Evolutionary conservation across 352 stramenopile species (phyloP).

Genomic region (Pilasporangium apinafurcum): DNA sequence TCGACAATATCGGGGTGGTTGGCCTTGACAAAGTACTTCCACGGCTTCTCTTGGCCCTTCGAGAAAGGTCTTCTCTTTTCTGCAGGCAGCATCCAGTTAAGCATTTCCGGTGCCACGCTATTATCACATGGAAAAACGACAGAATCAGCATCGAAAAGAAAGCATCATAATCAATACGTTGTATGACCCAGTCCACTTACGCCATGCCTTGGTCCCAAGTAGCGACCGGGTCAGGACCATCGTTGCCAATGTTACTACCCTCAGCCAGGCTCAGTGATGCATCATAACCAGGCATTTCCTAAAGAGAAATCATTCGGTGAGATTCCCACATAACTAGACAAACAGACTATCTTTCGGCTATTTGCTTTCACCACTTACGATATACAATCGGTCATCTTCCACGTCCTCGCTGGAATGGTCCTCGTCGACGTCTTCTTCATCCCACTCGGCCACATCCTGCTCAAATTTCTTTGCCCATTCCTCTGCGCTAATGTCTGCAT

Average conservation of each 20-base stretch:
- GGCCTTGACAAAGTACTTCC: slow-evolving; percentile 73
- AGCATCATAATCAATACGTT: not conserved
- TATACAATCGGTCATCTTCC: slow-evolving; percentile 67
- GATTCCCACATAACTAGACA: not conserved
- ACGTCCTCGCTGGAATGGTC: slow-evolving; percentile 7
- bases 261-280: slow-evolving; percentile 49
- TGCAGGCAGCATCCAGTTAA: slow-evolving; percentile 76
- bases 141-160: not conserved
- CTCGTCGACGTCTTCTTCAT: slow-evolving; percentile 24
- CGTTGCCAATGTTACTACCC: slow-evolving; percentile 24
- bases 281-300: slow-evolving; percentile 71
- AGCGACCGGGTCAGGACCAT: slow-evolving; percentile 30
- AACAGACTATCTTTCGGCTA: not conserved
- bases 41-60: slow-evolving; percentile 58
- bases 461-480: slow-evolving; percentile 71
- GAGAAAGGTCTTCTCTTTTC: slow-evolving; percentile 53
- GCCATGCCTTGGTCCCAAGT: slow-evolving; percentile 47
- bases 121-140: not conserved
- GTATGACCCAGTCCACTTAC: slow-evolving; percentile 16
- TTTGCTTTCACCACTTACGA: slow-evolving; percentile 18
- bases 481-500: slow-evolving; percentile 32
- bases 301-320: not conserved
- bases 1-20: slow-evolving; percentile 75
- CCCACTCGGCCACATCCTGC: slow-evolving; percentile 46
- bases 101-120: slow-evolving; percentile 58